These are phyloP conservation scores for Trichoderma arundinaceum DNA, from an alignment of 2,329 filamentous ascomycete species.

Conservation along the genomic window DNA sequence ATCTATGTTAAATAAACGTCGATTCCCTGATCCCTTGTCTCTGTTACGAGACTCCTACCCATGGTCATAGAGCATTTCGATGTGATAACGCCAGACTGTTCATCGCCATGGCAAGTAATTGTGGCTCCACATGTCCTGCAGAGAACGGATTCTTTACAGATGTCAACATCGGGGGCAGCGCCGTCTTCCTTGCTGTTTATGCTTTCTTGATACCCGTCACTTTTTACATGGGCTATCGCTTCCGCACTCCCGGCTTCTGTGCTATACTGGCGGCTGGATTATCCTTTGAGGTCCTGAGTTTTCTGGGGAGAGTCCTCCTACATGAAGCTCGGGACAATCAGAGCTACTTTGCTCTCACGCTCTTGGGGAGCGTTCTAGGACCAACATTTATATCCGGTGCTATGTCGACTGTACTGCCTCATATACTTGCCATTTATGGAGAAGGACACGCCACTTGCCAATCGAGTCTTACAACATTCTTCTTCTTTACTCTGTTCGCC, in stretches of 20 bases:
- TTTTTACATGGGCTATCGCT: constrained; percentile 48
- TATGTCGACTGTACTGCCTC: constrained; percentile 53
- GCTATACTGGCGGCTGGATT: constrained; percentile 49
- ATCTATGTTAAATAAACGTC: constrained; percentile 24
- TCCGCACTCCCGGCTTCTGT: constrained; percentile 50
- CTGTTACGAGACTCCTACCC: constrained; percentile 19
- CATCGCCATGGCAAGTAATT: constrained; percentile 45
- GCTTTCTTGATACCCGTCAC: constrained; percentile 48
- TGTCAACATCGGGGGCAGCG: constrained; percentile 48
- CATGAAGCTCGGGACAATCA: constrained; percentile 43
- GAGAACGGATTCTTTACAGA: constrained; percentile 48
- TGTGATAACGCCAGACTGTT: constrained; percentile 38
- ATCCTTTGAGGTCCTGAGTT: constrained; percentile 53
- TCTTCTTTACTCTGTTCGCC: constrained; percentile 45
- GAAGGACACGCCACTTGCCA: constrained; percentile 47
- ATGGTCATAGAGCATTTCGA: constrained; percentile 32
- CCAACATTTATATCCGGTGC: constrained; percentile 53
- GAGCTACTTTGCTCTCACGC: constrained; percentile 50
- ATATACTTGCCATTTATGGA: constrained; percentile 55
- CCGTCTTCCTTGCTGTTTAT: constrained; percentile 49
- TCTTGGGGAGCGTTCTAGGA: constrained; percentile 55
- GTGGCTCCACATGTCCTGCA: constrained; percentile 46
- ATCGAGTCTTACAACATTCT: constrained; percentile 44
- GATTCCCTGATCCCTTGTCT: constrained; percentile 7
- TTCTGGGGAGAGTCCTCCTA: constrained; percentile 53